Conservation (phyloP, 179 eudicot species). For the Spinacia oleracea region DNA sequence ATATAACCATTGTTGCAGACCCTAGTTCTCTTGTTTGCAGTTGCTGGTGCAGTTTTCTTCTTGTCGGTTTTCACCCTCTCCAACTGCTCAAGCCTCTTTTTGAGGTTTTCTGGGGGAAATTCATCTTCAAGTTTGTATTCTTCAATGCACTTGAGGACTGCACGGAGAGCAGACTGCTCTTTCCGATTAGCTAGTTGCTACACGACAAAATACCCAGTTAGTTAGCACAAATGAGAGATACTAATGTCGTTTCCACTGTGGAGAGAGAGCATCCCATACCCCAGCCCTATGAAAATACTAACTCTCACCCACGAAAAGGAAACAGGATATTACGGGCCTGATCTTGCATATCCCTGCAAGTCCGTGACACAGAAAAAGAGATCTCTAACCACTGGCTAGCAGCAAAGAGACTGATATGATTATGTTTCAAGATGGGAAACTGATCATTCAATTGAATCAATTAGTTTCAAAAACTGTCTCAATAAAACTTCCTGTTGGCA, state of each 20-base stretch:
- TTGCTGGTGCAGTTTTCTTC: conserved; percentile 63
- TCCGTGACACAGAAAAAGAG: neutral
- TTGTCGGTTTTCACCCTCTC: conserved; percentile 84
- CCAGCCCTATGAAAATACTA: neutral
- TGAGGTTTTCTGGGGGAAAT: conserved; percentile 79
- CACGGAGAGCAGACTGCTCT: conserved; percentile 94
- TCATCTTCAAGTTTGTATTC: conserved; percentile 89
- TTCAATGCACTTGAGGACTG: conserved; percentile 94
- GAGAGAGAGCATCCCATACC: neutral
- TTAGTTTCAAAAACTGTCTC: neutral
- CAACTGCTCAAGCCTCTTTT: conserved; percentile 85
- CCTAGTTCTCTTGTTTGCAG: conserved; percentile 88
- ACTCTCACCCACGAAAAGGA: neutral
- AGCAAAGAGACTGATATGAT: neutral
- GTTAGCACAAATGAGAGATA: neutral
- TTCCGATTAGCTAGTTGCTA: conserved; percentile 91
- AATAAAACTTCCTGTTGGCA: neutral
- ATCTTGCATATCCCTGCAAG: neutral
- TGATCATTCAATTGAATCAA: neutral
- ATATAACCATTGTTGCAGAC: conserved; percentile 83
- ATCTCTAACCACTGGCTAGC: neutral
- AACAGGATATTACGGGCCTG: neutral
- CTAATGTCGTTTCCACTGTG: neutral
- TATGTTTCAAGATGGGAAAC: neutral
- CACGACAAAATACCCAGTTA: conserved; percentile 23